phyloP scores from a whole-genome alignment of 768 basidiomycete genomes.

The Paxillus rubicundulus region DNA sequence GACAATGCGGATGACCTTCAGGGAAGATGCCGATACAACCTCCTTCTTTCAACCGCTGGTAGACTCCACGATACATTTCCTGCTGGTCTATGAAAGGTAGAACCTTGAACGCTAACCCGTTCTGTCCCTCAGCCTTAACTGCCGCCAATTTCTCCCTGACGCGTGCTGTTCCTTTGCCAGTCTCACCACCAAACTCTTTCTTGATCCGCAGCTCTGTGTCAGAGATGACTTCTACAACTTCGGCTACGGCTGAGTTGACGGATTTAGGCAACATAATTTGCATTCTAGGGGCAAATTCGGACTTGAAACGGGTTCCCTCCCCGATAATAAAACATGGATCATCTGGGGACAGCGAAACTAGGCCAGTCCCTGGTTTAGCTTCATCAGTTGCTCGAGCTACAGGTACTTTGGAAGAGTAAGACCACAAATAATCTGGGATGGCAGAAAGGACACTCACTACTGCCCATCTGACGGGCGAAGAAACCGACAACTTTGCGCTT shows the following conservation, averaged over 20 bases:
- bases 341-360: conserved; percentile 62
- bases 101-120: conserved; percentile 75
- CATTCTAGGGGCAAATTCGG: conserved; percentile 72
- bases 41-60: conserved; percentile 78
- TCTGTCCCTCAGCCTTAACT: conserved; percentile 47
- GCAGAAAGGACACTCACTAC: conserved; percentile 54
- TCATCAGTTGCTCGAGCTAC: conserved; percentile 89
- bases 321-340: conserved; percentile 85
- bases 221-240: conserved; percentile 85
- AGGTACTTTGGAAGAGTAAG: conserved; percentile 59
- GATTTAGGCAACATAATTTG: conserved; percentile 86
- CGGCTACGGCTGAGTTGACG: conserved; percentile 71
- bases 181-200: conserved; percentile 83
- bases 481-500: conserved; percentile 73
- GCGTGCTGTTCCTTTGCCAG: conserved; percentile 65
- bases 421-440: neutral
- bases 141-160: conserved; percentile 69
- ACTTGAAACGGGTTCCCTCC: conserved; percentile 72
- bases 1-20: conserved; percentile 63
- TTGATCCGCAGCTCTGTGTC: conserved; percentile 84
- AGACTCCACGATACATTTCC: conserved; percentile 93
- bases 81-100: conserved; percentile 91
- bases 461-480: conserved; percentile 79
- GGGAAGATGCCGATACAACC: conserved; percentile 97
- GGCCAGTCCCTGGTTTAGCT: conserved; percentile 72